A percentile compares a stretch with the other conserved stretches of the same genome.
These are phyloP conservation scores for Fagus sylvatica DNA, from an alignment of 306 rosid species.

Conservation along the genomic window DNA sequence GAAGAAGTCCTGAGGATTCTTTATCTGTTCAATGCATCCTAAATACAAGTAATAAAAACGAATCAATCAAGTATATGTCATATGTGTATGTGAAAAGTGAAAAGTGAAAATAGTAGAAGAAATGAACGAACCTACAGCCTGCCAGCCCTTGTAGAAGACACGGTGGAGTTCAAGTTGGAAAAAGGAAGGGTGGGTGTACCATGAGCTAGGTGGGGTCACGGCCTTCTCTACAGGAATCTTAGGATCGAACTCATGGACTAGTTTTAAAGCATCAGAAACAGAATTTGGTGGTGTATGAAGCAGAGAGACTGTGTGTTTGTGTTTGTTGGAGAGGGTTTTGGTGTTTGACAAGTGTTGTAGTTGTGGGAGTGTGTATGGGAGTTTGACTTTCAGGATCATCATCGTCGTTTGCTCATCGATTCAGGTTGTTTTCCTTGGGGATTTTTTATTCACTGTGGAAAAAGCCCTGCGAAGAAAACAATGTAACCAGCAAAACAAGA, in stretches of 20 bases:
- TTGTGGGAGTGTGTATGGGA: too few relatives aligned
- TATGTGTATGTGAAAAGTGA: neutral
- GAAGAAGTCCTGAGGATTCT: slow-evolving; percentile 58
- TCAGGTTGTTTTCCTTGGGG: too few relatives aligned
- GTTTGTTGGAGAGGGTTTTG: slow-evolving; percentile 15
- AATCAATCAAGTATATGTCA: too few relatives aligned
- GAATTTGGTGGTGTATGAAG: neutral
- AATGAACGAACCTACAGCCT: slow-evolving; percentile 67
- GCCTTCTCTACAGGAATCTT: slow-evolving; percentile 65
- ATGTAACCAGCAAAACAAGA: too few relatives aligned
- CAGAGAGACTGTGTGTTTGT: neutral
- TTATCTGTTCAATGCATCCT: slow-evolving; percentile 73
- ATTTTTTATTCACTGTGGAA: too few relatives aligned
- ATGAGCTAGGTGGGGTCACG: slow-evolving; percentile 78
- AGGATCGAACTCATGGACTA: slow-evolving; percentile 67
- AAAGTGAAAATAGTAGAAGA: neutral
- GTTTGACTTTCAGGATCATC: too few relatives aligned
- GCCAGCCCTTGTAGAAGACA: slow-evolving; percentile 81
- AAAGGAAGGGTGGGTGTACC: slow-evolving; percentile 75
- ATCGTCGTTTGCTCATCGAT: too few relatives aligned
- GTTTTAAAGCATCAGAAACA: slow-evolving; percentile 8
- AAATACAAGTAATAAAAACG: slow-evolving; percentile 20
- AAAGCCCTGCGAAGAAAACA: too few relatives aligned
- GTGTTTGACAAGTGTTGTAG: too few relatives aligned
- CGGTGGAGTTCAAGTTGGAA: slow-evolving; percentile 65